Evolutionary conservation across 805 yeast species (phyloP).

Genomic region (Teunomyces kruisii): DNA sequence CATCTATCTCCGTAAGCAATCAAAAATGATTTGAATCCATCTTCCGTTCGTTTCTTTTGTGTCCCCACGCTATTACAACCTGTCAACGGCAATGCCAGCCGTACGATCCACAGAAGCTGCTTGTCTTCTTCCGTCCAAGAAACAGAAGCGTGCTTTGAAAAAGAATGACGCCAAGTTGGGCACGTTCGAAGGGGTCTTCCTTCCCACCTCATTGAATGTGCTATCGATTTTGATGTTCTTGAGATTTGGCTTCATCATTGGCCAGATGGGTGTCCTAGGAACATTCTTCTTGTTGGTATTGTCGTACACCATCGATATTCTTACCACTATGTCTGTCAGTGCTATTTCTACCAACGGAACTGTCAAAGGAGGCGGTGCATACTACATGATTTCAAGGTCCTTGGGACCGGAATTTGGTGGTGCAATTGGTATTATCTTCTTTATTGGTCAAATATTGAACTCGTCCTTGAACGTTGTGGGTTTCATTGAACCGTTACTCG

Average conservation of each 20-base stretch:
- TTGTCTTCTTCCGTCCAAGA: background rate
- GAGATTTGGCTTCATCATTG: slow-evolving; percentile 92
- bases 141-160: background rate
- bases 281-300: slow-evolving; percentile 63
- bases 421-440: slow-evolving; percentile 91
- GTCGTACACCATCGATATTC: slow-evolving; percentile 76
- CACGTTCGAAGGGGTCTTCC: slow-evolving; percentile 85
- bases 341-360: slow-evolving; percentile 98
- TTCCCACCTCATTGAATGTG: slow-evolving; percentile 92
- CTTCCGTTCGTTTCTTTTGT: background rate
- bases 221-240: slow-evolving; percentile 92
- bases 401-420: slow-evolving; percentile 99
- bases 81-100: background rate
- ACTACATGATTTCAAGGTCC: slow-evolving; percentile 93
- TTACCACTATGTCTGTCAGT: slow-evolving; percentile 86
- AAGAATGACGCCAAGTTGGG: slow-evolving; percentile 51
- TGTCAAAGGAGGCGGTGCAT: slow-evolving; percentile 97
- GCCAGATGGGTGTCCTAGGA: slow-evolving; percentile 90
- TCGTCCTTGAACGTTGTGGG: slow-evolving; percentile 94
- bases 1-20: background rate
- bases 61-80: background rate
- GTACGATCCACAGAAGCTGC: background rate
- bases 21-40: background rate
- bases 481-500: slow-evolving; percentile 83
- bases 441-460: slow-evolving; percentile 90